Percentiles rank a stretch among this genome's conserved stretches.
phyloP scores from a whole-genome alignment of 1,284 basidiomycete species.

The Volvariella volvacea region DNA sequence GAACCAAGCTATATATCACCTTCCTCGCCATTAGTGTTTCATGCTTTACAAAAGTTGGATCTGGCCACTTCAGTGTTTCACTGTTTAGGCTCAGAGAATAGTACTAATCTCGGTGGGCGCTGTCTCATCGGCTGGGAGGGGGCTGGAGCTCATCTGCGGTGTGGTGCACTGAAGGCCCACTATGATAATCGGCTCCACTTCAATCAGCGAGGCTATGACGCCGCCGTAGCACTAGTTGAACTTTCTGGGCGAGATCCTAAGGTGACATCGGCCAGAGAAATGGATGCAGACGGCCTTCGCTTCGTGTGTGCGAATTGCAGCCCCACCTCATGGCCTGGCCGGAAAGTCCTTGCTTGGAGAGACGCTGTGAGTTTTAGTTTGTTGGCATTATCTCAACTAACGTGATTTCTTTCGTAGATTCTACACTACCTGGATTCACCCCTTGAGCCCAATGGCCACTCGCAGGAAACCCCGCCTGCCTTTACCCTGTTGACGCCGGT shows the following conservation, averaged over 20 bases:
- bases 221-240: slow-evolving; percentile 4
- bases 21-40: too few species aligned
- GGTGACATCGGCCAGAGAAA: slow-evolving; percentile 3
- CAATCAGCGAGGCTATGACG: slow-evolving; percentile 2
- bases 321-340: neutral
- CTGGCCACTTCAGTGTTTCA: slow-evolving; percentile 10
- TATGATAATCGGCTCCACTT: slow-evolving; percentile 1
- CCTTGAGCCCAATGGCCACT: neutral
- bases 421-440: neutral
- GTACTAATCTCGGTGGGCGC: neutral
- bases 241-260: slow-evolving; percentile 8
- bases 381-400: neutral
- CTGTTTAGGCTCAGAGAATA: slow-evolving; percentile 4
- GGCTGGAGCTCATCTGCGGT: slow-evolving; percentile 6
- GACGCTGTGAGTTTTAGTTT: slow-evolving; percentile 7
- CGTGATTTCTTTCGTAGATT: neutral
- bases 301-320: slow-evolving; percentile 9
- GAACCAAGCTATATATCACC: neutral
- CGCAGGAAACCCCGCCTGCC: neutral
- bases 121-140: slow-evolving; percentile 10
- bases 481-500: slow-evolving; percentile 9
- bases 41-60: neutral
- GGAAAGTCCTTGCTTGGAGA: slow-evolving; percentile 7
- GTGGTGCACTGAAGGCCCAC: slow-evolving; percentile 2
- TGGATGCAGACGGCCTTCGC: slow-evolving; percentile 7